Evolutionary conservation across 2,329 filamentous ascomycete species (phyloP).

Genomic region (Colletotrichum sp.): DNA sequence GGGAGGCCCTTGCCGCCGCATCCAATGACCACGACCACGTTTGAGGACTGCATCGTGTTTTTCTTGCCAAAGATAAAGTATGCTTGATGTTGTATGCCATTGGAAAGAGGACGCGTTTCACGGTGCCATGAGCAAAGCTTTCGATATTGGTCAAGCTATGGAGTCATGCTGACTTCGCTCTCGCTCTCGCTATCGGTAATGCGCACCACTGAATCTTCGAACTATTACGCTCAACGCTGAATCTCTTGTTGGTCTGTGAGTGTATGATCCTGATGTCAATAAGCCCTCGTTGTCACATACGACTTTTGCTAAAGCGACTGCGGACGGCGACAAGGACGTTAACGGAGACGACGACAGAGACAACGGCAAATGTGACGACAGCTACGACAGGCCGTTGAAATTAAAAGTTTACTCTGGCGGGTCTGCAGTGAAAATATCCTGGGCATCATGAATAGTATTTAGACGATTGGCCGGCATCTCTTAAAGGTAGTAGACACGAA

Average conservation of each 20-base stretch:
- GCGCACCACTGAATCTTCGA: not conserved
- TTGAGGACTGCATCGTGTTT: not conserved
- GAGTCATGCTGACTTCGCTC: not conserved
- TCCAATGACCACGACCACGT: not conserved
- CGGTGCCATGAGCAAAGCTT: not conserved
- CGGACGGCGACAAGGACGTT: not conserved
- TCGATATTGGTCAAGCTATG: not conserved
- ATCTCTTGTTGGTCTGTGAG: rapidly evolving
- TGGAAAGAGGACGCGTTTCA: not conserved
- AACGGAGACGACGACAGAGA: not conserved
- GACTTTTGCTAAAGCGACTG: not conserved
- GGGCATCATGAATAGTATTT: not conserved
- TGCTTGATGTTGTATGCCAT: not conserved
- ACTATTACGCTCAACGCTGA: not conserved
- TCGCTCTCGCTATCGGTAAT: not conserved
- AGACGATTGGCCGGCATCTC: rapidly evolving
- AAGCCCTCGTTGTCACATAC: not conserved
- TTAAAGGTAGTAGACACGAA: rapidly evolving
- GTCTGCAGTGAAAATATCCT: rapidly evolving
- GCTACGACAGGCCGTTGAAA: not conserved
- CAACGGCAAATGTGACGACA: rapidly evolving
- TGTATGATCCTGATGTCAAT: rapidly evolving
- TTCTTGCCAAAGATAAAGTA: not conserved
- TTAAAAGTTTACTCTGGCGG: not conserved
- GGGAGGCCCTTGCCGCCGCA: not conserved